These are phyloP conservation scores for Salix dunnii DNA, from an alignment of 345 rosid species.

Conservation along the genomic window DNA sequence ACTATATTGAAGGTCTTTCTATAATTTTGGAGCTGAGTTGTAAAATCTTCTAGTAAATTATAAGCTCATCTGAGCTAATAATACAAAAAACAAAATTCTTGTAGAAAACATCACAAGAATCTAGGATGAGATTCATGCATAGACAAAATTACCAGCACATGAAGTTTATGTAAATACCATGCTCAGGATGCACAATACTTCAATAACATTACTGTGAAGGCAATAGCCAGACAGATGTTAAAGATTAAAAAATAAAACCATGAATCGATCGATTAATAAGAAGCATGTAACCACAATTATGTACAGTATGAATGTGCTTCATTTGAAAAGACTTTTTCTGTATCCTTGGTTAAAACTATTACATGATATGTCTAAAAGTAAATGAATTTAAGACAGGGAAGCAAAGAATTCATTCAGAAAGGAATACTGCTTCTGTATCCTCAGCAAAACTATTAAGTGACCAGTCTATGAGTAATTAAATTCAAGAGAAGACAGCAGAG, in stretches of 20 bases:
- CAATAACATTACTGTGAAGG: background rate
- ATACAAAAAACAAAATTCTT: background rate
- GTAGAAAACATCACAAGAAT: background rate
- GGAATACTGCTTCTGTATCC: background rate
- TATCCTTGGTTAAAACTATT: no score
- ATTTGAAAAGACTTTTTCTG: background rate
- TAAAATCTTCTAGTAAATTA: background rate
- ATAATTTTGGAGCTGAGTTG: background rate
- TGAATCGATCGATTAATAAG: background rate
- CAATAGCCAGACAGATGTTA: background rate
- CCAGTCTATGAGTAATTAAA: background rate
- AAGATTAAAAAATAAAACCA: background rate
- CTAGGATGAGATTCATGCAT: background rate
- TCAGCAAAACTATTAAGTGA: background rate
- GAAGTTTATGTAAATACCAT: background rate
- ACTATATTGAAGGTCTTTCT: background rate
- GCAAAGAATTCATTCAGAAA: background rate
- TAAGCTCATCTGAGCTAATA: background rate
- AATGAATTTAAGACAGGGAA: no score
- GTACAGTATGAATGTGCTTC: background rate
- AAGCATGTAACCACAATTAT: background rate
- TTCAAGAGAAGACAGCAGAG: background rate
- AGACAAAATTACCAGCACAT: background rate
- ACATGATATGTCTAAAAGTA: no score
- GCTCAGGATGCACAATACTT: background rate